Conservation (phyloP, 75 land plant species). For the Adiantum capillusveneris region DNA sequence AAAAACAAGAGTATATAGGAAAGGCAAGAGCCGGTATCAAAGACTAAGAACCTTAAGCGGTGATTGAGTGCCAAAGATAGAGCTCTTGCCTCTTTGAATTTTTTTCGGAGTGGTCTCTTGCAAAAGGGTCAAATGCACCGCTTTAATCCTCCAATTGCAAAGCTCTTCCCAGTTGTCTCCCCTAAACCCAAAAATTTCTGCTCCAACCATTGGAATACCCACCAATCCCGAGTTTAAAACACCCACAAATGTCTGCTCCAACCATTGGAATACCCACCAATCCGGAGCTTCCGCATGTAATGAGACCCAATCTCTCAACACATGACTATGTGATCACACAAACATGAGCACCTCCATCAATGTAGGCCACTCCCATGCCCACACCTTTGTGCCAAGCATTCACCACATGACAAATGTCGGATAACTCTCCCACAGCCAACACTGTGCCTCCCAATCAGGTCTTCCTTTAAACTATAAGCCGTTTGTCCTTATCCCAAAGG, state of each 20-base stretch:
- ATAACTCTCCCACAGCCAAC: too few species aligned
- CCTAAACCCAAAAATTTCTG: conserved; percentile 73
- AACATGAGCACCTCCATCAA: too few species aligned
- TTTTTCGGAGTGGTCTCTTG: conserved; percentile 63
- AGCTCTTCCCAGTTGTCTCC: conserved; percentile 68
- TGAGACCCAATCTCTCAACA: too few species aligned
- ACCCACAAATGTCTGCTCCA: conserved; percentile 69
- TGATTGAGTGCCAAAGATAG: conserved; percentile 66
- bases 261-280: conserved; percentile 77
- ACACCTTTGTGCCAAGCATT: too few species aligned
- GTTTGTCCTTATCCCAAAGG: too few species aligned
- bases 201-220: conserved; percentile 85
- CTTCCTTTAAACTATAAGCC: too few species aligned
- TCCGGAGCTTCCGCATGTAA: conserved; percentile 59
- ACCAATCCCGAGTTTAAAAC: conserved; percentile 55
- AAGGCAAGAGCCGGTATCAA: conserved; percentile 75
- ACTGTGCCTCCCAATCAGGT: too few species aligned
- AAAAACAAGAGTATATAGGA: conserved; percentile 62
- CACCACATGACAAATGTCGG: too few species aligned
- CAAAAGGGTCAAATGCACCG: conserved; percentile 90
- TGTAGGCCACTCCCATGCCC: too few species aligned
- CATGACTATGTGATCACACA: too few species aligned
- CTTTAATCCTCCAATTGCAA: conserved; percentile 73
- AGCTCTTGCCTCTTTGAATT: conserved; percentile 54
- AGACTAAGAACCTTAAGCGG: conserved; percentile 63